These are phyloP conservation scores for Plicaturopsis crispa DNA, from an alignment of 768 basidiomycete species.

Conservation along the genomic window DNA sequence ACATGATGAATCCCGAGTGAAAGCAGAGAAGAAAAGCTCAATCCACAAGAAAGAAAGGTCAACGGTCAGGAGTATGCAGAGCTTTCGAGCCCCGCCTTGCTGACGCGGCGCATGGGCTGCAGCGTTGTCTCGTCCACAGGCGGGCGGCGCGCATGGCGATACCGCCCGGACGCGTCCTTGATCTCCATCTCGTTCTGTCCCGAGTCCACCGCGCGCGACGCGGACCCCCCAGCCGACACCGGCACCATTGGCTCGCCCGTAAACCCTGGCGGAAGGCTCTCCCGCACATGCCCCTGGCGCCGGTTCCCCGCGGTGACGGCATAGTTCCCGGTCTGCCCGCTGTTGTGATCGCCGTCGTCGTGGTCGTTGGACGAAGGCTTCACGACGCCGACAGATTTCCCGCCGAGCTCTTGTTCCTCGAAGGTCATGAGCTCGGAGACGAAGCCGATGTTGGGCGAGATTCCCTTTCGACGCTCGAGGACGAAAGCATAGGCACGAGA, in stretches of 20 bases:
- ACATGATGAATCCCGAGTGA: too few species aligned
- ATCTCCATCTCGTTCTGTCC: slow-evolving; percentile 84
- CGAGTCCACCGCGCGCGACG: slow-evolving; percentile 45
- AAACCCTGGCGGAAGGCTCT: slow-evolving; percentile 63
- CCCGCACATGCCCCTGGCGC: slow-evolving; percentile 59
- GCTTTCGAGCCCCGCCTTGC: slow-evolving; percentile 90
- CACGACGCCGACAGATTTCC: slow-evolving; percentile 60
- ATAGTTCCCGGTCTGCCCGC: slow-evolving; percentile 27
- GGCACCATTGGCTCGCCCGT: slow-evolving; percentile 11
- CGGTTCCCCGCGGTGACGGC: slow-evolving; percentile 38
- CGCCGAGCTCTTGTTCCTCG: slow-evolving; percentile 83
- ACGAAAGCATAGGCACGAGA: slow-evolving; percentile 89
- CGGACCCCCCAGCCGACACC: slow-evolving; percentile 15
- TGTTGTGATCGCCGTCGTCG: slow-evolving; percentile 19
- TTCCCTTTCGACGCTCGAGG: slow-evolving; percentile 85
- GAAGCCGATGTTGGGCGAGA: slow-evolving; percentile 96
- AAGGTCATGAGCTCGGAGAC: slow-evolving; percentile 96
- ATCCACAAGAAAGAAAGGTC: too few species aligned
- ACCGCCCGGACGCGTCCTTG: slow-evolving; percentile 77
- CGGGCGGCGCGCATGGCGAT: slow-evolving; percentile 79
- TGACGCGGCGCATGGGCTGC: slow-evolving; percentile 84
- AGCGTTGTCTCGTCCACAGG: slow-evolving; percentile 85
- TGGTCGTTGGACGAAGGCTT: slow-evolving; percentile 22
- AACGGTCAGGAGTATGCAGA: too few species aligned
- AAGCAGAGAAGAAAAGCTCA: too few species aligned